phyloP scores from a whole-genome alignment of 2,329 filamentous ascomycete genomes.

The Penicillium aurantiogriseum region DNA sequence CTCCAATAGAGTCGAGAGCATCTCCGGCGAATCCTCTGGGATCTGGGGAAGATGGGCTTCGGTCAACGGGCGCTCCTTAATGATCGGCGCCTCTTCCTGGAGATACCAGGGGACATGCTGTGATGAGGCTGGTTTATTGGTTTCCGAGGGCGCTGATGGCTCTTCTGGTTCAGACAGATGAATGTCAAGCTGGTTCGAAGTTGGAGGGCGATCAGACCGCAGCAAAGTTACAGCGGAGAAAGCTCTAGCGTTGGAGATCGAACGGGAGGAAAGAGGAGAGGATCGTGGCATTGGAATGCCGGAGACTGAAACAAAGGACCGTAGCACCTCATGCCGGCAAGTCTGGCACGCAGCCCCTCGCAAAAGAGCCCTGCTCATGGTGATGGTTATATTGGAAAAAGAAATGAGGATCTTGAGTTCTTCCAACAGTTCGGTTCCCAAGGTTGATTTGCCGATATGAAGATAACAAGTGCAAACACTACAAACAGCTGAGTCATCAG shows the following conservation, averaged over 20 bases:
- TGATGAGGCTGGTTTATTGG: constrained; percentile 8
- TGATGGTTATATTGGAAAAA: constrained; percentile 9
- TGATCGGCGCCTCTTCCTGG: constrained; percentile 58
- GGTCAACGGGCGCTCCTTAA: constrained; percentile 45
- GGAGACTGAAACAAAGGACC: constrained; percentile 30
- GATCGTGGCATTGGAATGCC: constrained; percentile 27
- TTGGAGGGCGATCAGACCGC: constrained; percentile 26
- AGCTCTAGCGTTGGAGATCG: constrained; percentile 20
- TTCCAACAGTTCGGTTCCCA: not conserved
- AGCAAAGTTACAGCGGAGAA: constrained; percentile 26
- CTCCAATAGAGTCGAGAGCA: constrained; percentile 70
- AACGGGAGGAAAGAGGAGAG: constrained; percentile 9
- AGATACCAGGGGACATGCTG: constrained; percentile 72
- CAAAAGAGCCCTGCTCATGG: constrained; percentile 36
- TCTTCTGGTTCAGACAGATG: constrained; percentile 12
- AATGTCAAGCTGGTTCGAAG: constrained; percentile 15
- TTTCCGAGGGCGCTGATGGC: not conserved
- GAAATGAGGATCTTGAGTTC: not conserved
- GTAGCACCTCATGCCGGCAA: constrained; percentile 31
- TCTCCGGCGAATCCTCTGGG: constrained; percentile 66
- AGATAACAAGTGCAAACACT: constrained; percentile 20
- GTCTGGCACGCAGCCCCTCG: constrained; percentile 31
- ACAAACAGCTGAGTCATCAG: constrained; percentile 27
- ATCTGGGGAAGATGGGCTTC: constrained; percentile 61
- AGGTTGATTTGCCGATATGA: constrained; percentile 11